Percentiles rank a stretch among this genome's conserved stretches.
Evolutionary conservation across 805 yeast species (phyloP).

Genomic region (Grigorovia jiainica): DNA sequence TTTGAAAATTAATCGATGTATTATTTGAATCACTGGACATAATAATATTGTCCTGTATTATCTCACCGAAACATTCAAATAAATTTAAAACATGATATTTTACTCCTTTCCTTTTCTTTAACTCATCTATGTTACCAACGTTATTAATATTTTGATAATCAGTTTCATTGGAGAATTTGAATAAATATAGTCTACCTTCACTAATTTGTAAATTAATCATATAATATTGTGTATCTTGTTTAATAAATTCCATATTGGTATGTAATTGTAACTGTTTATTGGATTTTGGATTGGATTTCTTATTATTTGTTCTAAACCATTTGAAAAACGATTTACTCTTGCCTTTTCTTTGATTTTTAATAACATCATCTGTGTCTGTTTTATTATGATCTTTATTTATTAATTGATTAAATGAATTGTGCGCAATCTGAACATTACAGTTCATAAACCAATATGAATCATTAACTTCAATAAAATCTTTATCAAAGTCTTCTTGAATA

Average conservation of each 20-base stretch:
- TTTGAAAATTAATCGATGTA: conserved; percentile 14
- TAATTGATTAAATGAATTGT: not conserved
- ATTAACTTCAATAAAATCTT: conserved; percentile 7
- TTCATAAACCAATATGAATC: conserved; percentile 23
- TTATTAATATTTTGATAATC: not conserved
- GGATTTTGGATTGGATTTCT: not conserved
- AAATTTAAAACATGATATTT: conserved; percentile 17
- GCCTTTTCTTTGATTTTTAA: not conserved
- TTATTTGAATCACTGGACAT: conserved; percentile 7
- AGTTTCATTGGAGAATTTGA: conserved; percentile 3
- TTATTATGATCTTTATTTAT: not conserved
- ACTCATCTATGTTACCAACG: no score
- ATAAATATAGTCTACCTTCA: conserved; percentile 24
- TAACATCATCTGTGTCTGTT: not conserved
- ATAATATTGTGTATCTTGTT: conserved; percentile 14
- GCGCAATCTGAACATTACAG: conserved; percentile 11
- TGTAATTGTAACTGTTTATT: not conserved
- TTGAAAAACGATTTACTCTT: conserved; percentile 6
- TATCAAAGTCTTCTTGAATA: conserved; percentile 19
- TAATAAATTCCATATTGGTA: conserved; percentile 17
- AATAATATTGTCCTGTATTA: conserved; percentile 24
- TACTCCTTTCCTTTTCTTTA: conserved; percentile 6
- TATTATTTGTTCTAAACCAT: conserved; percentile 13
- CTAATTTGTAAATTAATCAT: conserved; percentile 14
- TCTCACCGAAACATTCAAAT: conserved; percentile 20